These are phyloP conservation scores for Metarhizium humberi DNA, from an alignment of 2,329 filamentous ascomycete genomes.

Conservation along the genomic window DNA sequence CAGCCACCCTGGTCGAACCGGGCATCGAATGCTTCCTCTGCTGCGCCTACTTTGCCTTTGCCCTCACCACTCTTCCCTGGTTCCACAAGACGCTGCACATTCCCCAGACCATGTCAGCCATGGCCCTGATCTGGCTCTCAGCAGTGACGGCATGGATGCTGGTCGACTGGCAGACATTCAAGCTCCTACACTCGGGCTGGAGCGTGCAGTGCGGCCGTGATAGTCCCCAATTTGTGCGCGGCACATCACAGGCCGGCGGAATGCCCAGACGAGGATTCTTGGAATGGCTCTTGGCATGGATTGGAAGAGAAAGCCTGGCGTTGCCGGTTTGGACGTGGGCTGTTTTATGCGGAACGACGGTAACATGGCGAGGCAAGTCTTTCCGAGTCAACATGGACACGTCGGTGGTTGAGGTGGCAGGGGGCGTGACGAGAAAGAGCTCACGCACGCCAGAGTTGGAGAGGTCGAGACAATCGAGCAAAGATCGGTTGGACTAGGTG, in stretches of 20 bases:
- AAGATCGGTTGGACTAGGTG: constrained; percentile 16
- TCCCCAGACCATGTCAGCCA: constrained; percentile 57
- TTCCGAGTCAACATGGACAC: constrained; percentile 82
- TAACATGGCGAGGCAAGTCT: constrained; percentile 75
- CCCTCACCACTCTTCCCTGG: constrained; percentile 62
- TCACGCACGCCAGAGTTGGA: constrained; percentile 13
- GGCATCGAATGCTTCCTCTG: constrained; percentile 85
- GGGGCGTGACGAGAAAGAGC: not conserved
- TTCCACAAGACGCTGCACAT: constrained; percentile 44
- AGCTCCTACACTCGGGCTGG: constrained; percentile 61
- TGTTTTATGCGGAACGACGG: constrained; percentile 76
- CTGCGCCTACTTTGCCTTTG: constrained; percentile 71
- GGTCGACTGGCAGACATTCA: constrained; percentile 66
- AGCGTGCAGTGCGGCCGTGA: constrained; percentile 62
- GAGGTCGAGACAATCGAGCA: constrained; percentile 13
- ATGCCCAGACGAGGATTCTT: constrained; percentile 45
- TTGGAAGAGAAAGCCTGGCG: constrained; percentile 73
- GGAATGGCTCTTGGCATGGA: constrained; percentile 74
- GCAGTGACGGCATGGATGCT: constrained; percentile 63
- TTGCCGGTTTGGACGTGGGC: constrained; percentile 88
- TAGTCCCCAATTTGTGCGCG: constrained; percentile 65
- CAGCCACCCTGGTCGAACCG: constrained; percentile 85
- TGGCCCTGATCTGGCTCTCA: constrained; percentile 55
- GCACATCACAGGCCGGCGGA: constrained; percentile 25
- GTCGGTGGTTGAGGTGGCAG: constrained; percentile 48